These are phyloP conservation scores for Rhizodiscina lignyota DNA, from an alignment of 495 filamentous ascomycete genomes.

Conservation along the genomic window DNA sequence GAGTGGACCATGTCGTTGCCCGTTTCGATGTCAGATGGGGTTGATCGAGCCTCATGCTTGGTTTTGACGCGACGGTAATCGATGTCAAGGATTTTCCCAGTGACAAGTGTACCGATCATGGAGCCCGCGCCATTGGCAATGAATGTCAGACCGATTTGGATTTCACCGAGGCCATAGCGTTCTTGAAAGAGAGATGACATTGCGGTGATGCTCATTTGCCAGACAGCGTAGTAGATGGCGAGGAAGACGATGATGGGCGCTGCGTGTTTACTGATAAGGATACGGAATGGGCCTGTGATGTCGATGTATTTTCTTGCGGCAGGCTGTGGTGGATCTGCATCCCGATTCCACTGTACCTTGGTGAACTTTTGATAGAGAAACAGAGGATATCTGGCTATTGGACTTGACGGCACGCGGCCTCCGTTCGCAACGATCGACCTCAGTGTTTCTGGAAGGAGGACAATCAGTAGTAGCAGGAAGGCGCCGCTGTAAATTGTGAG, in stretches of 20 bases:
- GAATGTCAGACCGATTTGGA: slow-evolving; percentile 32
- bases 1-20: slow-evolving; percentile 15
- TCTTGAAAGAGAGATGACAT: slow-evolving; percentile 33
- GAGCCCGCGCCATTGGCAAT: slow-evolving; percentile 34
- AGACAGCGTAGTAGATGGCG: slow-evolving; percentile 34
- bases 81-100: slow-evolving; percentile 27
- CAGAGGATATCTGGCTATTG: slow-evolving; percentile 21
- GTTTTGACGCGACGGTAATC: slow-evolving; percentile 25
- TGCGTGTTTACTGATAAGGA: slow-evolving; percentile 27
- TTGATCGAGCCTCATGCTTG: too few species aligned
- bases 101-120: slow-evolving; percentile 31
- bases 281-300: slow-evolving; percentile 26
- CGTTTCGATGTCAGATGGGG: slow-evolving; percentile 1
- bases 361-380: slow-evolving; percentile 20
- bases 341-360: too few species aligned
- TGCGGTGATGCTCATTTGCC: slow-evolving; percentile 39
- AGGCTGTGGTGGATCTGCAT: too few species aligned
- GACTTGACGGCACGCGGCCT: slow-evolving; percentile 18
- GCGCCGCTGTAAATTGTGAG: too few species aligned
- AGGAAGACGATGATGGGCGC: slow-evolving; percentile 32
- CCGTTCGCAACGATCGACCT: slow-evolving; percentile 36
- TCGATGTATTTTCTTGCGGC: slow-evolving; percentile 19
- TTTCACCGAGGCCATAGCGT: slow-evolving; percentile 26
- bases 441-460: slow-evolving; percentile 37
- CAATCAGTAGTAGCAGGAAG: slow-evolving; percentile 24